Evolutionary conservation across 352 stramenopile species (phyloP).

Genomic region (Pythium phragmitis): DNA sequence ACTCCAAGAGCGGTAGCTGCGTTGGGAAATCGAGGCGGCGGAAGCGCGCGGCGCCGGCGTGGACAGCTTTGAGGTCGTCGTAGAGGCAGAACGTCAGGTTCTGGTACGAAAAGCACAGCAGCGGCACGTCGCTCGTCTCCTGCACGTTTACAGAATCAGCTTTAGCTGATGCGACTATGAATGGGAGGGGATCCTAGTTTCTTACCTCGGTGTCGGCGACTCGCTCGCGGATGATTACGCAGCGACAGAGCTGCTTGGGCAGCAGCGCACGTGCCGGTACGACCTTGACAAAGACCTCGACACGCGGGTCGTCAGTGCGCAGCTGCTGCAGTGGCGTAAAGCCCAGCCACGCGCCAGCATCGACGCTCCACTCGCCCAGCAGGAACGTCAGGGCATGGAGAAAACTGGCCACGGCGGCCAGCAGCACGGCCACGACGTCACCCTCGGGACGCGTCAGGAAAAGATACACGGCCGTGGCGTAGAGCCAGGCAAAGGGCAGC

Average conservation of each 20-base stretch:
- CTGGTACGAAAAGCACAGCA: conserved; percentile 76
- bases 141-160: not conserved
- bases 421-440: conserved; percentile 46
- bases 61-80: conserved; percentile 35
- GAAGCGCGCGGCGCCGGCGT: conserved; percentile 31
- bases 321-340: conserved; percentile 26
- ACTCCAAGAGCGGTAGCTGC: conserved; percentile 27
- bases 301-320: conserved; percentile 1
- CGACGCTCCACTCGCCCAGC: conserved; percentile 54
- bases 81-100: conserved; percentile 78
- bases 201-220: conserved; percentile 12
- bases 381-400: conserved; percentile 57
- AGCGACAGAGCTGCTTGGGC: conserved; percentile 55
- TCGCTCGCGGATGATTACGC: conserved; percentile 26
- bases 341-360: conserved; percentile 36
- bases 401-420: conserved; percentile 45
- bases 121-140: conserved; percentile 31
- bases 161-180: not conserved
- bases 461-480: conserved; percentile 38
- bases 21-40: conserved; percentile 47
- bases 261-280: conserved; percentile 47
- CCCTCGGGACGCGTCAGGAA: conserved; percentile 25
- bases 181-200: too few relatives aligned
- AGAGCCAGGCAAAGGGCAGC: conserved; percentile 44
- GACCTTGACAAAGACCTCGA: conserved; percentile 47